Base-by-base conservation (phyloP, 2,329 filamentous ascomycete species). In the Xylariaceae sp. region DNA sequence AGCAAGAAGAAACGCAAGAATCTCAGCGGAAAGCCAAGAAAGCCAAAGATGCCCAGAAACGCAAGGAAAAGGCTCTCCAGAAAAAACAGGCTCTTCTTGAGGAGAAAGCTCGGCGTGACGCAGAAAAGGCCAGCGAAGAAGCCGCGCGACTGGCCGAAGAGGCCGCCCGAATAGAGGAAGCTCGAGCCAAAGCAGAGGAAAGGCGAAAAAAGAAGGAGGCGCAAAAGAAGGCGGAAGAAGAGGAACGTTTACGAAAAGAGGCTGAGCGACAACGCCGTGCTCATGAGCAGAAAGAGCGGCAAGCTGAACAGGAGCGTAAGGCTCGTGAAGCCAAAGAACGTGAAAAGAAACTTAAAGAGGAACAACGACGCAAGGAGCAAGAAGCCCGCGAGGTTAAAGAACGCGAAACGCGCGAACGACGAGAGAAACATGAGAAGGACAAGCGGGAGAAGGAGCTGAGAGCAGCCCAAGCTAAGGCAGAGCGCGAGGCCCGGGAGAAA, bases 61-160 rank as follows among this genome's bases (percentile, higher is more conserved):
- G 90, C 72, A 97, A 96, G 75, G 92, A 96, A 70, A 96, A 93
- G 78, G 91, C 92, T 64, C 87, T 87, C 18, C 86, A 91, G 70
- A 93, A 96, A 77, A 95, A 93, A 75, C 88, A 91, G 72, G 87
- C 87, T 2, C 86, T 89, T 65, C 90, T 93, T n/a, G 93, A 97
- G 72, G 92, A 97, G 71, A 92, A 90, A 74, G 89, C 91, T 39
- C 88, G 85, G 59, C 89, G 86, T 68, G 93, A 97, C 50, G 91
- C 92, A 4, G 92, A 96, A 72, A 92, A 90, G 74, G 90, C 89
- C 11, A 91, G 89, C 2, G 90, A 96, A 73, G 92, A 96, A 73
- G 88, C 88, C 47, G 87, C 88, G 52, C 81, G 83, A 50, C 84
- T 87, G 66, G 89, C 86, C 53, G 85, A 88, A 3, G 92, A 97